phyloP scores from a whole-genome alignment of 2,329 filamentous ascomycete genomes.

The Diaporthe sp. region DNA sequence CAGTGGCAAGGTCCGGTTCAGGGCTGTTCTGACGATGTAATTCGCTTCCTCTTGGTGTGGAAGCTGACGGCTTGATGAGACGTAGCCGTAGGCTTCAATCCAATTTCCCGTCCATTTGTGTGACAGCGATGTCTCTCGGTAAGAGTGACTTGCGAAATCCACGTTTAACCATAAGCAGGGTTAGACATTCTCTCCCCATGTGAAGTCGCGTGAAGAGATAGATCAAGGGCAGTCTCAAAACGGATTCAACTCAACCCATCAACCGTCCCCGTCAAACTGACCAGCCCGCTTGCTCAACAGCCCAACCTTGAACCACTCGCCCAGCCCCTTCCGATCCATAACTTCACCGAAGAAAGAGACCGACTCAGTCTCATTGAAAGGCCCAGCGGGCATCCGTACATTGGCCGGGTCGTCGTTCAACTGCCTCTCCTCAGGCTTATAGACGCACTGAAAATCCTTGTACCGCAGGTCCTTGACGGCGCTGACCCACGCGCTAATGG shows the following conservation, averaged over 20 bases:
- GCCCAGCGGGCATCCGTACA: slow-evolving; percentile 38
- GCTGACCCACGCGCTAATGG: slow-evolving; percentile 73
- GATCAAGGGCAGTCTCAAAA: background rate
- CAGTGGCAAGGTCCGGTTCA: slow-evolving; percentile 37
- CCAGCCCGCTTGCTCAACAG: slow-evolving; percentile 38
- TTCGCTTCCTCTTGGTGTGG: background rate
- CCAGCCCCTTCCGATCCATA: slow-evolving; percentile 72
- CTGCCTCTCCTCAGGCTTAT: slow-evolving; percentile 57
- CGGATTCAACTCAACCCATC: background rate
- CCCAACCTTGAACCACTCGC: slow-evolving; percentile 64
- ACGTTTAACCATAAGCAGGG: background rate
- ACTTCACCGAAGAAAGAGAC: slow-evolving; percentile 73
- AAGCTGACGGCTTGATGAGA: background rate
- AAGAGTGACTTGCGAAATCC: background rate
- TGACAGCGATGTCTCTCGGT: background rate
- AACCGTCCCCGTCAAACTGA: slow-evolving; percentile 35
- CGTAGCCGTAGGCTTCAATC: background rate
- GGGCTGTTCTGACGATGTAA: slow-evolving; percentile 38
- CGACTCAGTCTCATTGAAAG: slow-evolving; percentile 69
- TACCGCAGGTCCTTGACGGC: slow-evolving; percentile 75
- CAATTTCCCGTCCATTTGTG: background rate
- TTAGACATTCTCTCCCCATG: too few relatives aligned
- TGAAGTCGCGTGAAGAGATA: background rate
- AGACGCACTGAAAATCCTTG: slow-evolving; percentile 78
- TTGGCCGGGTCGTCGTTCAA: background rate